Base-by-base conservation (phyloP, 1,139 yeast genomes). In the Zygoascus meyerae region DNA sequence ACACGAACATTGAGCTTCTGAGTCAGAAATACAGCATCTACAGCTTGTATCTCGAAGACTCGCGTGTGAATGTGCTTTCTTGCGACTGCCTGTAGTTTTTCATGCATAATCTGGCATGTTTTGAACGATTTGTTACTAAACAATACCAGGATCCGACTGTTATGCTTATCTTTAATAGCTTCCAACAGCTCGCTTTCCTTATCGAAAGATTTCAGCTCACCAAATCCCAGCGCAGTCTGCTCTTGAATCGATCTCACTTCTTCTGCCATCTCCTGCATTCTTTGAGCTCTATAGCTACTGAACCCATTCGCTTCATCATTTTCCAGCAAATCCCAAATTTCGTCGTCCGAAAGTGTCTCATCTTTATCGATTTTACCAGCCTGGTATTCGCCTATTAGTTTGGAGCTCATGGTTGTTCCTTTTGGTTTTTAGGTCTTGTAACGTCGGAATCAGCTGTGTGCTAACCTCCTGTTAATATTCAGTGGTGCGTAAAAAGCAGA, bases 11-110 rank as follows among this genome's bases (percentile, higher is more conserved):
- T 68, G 41, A 86, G 70, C 57, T 78, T 80, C 1, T 78, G 66
- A 3, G 80, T 86, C 44, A 86, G 66, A 59, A 86, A 86, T 2
- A 95, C 89, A 1, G 90, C 84, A 26, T 74, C 67, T 38, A 71
- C 75, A 0, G 86, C 95, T 48, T 74, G 69, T n/a, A 84, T 73
- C 44, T 74, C 71, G 26, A 79, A 64, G 48, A 84, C 77, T 51
- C 72, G 72, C 1, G 85, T 69, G 1, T 70, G 66, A 34, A 83
- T 59, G 62, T 86, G 86, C 52, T 75, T 78, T 45, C 71, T 71
- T 0, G 94, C 81, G 18, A 81, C 55, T 12, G 61, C 57, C 14
- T 48, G 40, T 8, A 52, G 45, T 34, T 40, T 42, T 16, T 21
- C 3, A 9, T 39, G 42, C 83, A 86, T 77, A 21, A 71, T 65